Conservation (phyloP, 2,329 filamentous ascomycete species). For the Blastomyces emzantsi region DNA sequence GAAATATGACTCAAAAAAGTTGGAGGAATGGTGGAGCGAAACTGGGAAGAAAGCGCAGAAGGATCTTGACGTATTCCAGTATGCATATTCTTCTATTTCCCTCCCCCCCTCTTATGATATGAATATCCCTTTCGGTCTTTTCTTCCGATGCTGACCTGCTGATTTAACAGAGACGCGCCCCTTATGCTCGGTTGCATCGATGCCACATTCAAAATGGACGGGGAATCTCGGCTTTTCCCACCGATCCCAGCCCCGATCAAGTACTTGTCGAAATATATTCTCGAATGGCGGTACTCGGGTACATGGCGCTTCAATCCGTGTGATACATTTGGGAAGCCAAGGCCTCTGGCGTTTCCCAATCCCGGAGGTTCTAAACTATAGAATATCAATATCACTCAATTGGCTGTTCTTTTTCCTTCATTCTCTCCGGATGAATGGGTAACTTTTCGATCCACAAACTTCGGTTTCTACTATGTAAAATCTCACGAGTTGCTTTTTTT, state of each 20-base stretch:
- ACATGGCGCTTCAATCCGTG: constrained; percentile 14
- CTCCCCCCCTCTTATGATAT: neutral
- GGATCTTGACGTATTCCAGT: constrained; percentile 9
- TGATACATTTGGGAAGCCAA: constrained; percentile 12
- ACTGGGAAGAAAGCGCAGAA: constrained; percentile 15
- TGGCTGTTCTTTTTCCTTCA: neutral
- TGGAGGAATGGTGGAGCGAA: constrained; percentile 17
- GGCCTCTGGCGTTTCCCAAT: constrained; percentile 13
- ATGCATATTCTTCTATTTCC: constrained; percentile 2
- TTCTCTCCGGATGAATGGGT: neutral
- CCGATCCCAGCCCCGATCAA: constrained; percentile 10
- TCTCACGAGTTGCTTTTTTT: neutral
- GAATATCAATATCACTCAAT: neutral
- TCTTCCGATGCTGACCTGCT: neutral
- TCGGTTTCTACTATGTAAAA: neutral
- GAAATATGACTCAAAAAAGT: constrained; percentile 16
- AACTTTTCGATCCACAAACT: neutral
- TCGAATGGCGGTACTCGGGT: constrained; percentile 12
- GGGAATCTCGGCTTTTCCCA: constrained; percentile 8
- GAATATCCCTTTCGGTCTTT: neutral
- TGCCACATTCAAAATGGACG: constrained; percentile 18
- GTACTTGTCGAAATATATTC: constrained; percentile 10
- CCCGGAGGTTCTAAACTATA: constrained; percentile 1
- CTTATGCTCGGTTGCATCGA: constrained; percentile 20
- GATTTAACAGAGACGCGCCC: constrained; percentile 15